Conservation (phyloP, 768 basidiomycete species). For the Termitomyces sp. region DNA sequence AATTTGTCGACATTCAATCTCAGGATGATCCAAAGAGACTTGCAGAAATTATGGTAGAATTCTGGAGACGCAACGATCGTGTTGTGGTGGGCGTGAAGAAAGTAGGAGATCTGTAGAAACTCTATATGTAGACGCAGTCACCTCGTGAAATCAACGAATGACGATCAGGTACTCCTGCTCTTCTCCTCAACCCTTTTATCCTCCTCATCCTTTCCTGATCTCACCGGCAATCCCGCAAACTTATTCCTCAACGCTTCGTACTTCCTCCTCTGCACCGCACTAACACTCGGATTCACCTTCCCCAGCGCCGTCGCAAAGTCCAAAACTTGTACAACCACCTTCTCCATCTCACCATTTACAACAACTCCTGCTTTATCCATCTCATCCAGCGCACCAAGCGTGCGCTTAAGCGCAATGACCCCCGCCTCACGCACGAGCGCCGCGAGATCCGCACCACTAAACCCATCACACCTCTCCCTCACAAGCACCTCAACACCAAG, state of each 20-base stretch:
- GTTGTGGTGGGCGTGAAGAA: conserved; percentile 60
- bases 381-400: conserved; percentile 64
- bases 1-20: conserved; percentile 3
- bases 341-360: conserved; percentile 19
- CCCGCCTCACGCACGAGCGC: conserved; percentile 88
- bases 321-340: conserved; percentile 49
- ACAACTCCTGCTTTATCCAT: conserved; percentile 41
- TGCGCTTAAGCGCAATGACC: conserved; percentile 73
- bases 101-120: conserved; percentile 41
- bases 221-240: conserved; percentile 76
- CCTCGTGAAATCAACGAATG: background rate
- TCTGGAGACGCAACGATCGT: conserved; percentile 88
- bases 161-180: background rate
- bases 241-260: conserved; percentile 81
- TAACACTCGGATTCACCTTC: conserved; percentile 88
- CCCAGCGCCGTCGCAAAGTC: conserved; percentile 77
- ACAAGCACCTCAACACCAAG: conserved; percentile 47
- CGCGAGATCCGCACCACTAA: conserved; percentile 90
- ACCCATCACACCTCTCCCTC: conserved; percentile 71
- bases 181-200: conserved; percentile 31
- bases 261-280: conserved; percentile 70
- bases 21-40: conserved; percentile 85
- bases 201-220: conserved; percentile 44
- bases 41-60: conserved; percentile 81
- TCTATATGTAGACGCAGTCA: background rate